Percentiles rank a stretch among this genome's conserved stretches.
These are phyloP conservation scores for Geum urbanum DNA, from an alignment of 306 rosid species.

Conservation along the genomic window DNA sequence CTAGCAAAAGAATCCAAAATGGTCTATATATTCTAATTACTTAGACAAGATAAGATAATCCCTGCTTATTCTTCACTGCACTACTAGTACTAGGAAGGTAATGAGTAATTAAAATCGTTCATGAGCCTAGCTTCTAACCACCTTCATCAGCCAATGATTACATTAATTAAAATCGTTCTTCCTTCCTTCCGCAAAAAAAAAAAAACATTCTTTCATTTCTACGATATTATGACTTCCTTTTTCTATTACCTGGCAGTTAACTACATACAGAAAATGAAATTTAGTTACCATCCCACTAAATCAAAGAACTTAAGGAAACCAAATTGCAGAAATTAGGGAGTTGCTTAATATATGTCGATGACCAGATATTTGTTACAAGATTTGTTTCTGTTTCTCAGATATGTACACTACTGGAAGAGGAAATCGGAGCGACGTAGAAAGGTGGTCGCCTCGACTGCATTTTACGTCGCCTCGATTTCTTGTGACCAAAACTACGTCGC, in stretches of 20 bases:
- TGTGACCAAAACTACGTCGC: too few relatives aligned
- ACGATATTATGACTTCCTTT: not conserved
- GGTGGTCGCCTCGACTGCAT: too few relatives aligned
- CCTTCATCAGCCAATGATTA: not conserved
- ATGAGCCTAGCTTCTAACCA: not conserved
- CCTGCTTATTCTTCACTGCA: not conserved
- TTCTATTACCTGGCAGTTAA: not conserved
- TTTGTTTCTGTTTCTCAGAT: too few relatives aligned
- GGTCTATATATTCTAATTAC: not conserved
- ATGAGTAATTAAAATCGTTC: too few relatives aligned
- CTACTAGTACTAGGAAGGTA: not conserved
- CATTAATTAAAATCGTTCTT: too few relatives aligned
- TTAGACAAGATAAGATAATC: not conserved
- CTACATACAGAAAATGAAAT: not conserved
- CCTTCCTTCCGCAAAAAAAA: too few relatives aligned
- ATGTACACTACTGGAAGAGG: too few relatives aligned
- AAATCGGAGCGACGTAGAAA: too few relatives aligned
- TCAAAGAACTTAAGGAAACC: not conserved
- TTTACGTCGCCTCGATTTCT: too few relatives aligned
- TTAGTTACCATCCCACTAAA: not conserved
- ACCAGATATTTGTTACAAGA: too few relatives aligned
- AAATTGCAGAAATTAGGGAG: not conserved
- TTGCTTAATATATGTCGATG: too few relatives aligned
- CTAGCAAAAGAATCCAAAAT: not conserved
- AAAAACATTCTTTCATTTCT: too few relatives aligned